Evolutionary conservation across 768 basidiomycete genomes (phyloP).

Genomic region (Leccinum pellstonianum): DNA sequence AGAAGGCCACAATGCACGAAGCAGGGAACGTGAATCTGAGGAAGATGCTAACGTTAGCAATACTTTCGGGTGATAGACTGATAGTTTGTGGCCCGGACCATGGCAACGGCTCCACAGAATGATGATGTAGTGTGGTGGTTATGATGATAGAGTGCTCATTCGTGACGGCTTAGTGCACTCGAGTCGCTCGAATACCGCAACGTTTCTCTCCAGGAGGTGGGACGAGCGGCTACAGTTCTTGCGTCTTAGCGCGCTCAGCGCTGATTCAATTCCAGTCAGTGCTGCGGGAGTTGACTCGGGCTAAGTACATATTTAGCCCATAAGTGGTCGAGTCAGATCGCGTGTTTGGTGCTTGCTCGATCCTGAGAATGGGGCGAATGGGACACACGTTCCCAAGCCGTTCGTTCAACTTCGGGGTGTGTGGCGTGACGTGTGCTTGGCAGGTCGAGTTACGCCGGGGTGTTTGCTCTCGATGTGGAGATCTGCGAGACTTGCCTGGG

Average conservation of each 20-base stretch:
- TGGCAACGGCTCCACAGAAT: neutral
- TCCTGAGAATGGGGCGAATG: conserved; percentile 6
- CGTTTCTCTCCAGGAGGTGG: neutral
- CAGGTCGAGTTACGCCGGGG: neutral
- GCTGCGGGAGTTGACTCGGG: neutral
- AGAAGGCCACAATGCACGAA: neutral
- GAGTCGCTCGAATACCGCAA: neutral
- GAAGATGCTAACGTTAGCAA: neutral
- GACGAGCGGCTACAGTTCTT: neutral
- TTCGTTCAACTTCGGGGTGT: neutral
- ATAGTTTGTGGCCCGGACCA: neutral
- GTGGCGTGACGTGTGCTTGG: conserved; percentile 22
- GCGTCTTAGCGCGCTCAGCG: neutral
- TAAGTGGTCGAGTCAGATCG: neutral
- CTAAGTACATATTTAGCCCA: neutral
- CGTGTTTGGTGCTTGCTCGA: neutral
- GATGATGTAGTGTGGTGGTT: neutral
- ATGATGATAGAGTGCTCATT: neutral
- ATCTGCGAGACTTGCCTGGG: conserved; percentile 1
- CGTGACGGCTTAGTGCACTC: neutral
- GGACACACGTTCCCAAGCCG: conserved; percentile 16
- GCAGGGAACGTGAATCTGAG: neutral
- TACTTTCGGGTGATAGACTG: neutral
- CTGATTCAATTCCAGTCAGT: neutral
- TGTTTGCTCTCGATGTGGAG: neutral